These are phyloP conservation scores for Aureobasidium pullulans DNA, from an alignment of 2,329 filamentous ascomycete species.

Conservation along the genomic window DNA sequence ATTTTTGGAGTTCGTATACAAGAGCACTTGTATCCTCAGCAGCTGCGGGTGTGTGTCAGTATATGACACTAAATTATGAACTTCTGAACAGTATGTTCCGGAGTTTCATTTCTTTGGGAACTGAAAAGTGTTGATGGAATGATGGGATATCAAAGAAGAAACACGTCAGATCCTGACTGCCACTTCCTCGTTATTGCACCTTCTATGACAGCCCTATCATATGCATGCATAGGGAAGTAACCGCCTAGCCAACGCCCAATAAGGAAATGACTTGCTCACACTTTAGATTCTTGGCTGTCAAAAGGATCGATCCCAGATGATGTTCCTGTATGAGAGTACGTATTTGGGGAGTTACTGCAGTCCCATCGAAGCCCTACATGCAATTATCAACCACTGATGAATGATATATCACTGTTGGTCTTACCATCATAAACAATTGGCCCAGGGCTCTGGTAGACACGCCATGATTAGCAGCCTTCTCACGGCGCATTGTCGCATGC, in stretches of 20 bases:
- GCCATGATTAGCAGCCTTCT: conserved; percentile 27
- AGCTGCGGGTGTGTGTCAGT: conserved; percentile 44
- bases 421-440: conserved; percentile 29
- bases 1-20: conserved; percentile 85
- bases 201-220: not conserved
- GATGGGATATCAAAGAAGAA: not conserved
- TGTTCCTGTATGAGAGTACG: conserved; percentile 72
- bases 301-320: conserved; percentile 78
- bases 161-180: conserved; percentile 13
- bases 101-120: no score
- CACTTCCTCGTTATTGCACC: not conserved
- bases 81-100: no score
- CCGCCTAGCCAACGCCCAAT: no score
- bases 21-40: conserved; percentile 83
- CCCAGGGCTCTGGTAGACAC: conserved; percentile 36
- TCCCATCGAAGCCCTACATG: conserved; percentile 66
- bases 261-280: conserved; percentile 46
- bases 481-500: not conserved
- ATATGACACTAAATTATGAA: not conserved
- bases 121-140: no score
- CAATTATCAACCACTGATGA: conserved; percentile 48
- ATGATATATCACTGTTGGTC: conserved; percentile 14
- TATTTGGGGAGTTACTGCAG: conserved; percentile 75
- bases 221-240: not conserved
- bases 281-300: conserved; percentile 80